Base-by-base conservation (phyloP, 306 rosid species). In the Pachyrhizus erosus region DNA sequence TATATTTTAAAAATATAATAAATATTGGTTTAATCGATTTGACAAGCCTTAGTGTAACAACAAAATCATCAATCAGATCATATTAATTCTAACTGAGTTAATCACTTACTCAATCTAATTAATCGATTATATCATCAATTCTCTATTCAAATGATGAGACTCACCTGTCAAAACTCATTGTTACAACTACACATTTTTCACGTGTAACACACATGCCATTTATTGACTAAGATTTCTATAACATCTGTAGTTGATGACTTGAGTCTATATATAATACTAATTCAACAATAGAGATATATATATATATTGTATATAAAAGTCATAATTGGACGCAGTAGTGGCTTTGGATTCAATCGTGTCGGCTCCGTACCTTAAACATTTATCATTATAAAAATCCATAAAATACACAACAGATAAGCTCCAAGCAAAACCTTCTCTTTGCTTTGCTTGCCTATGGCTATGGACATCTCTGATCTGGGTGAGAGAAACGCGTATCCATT, bases 391-490 rank as follows among this genome's bases (percentile, higher is more conserved):
- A 34, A 34, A 7, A 34, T 34, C 39, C 26, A 55, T 2, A 2
- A 18, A 9, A 55, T 55, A 21, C 27, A 7, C 0, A 34, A 34
- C 7, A 34, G 23, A 51, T 51, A 51, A 48, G 55, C 23, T 14
- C 60, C 24, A 52, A 55, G 13, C 62, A 8, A 55, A 55, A 55
- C 29, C 23, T 55, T 55, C 29, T 0, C 2, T n/a, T n/a, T n/a
- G n/a, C n/a, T n/a, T n/a, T n/a, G n/a, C n/a, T n/a, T n/a, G n/a
- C n/a, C n/a, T 52, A 0, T 18, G 21, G 0, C 40, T 61, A 2
- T 64, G 81, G 81, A 0, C 48, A 77, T 77, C 37, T 45, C 39
- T 43, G 45, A 34, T 77, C 49, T 48, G 37, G 81, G 81, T 77
- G 73, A 77, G 64, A 64, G 64, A 61, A 27, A 77, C 81, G 15